A percentile compares a stretch with the other conserved stretches of the same genome.
These are phyloP conservation scores for Apiospora malaysiana DNA, from an alignment of 2,329 filamentous ascomycete genomes.

Conservation along the genomic window DNA sequence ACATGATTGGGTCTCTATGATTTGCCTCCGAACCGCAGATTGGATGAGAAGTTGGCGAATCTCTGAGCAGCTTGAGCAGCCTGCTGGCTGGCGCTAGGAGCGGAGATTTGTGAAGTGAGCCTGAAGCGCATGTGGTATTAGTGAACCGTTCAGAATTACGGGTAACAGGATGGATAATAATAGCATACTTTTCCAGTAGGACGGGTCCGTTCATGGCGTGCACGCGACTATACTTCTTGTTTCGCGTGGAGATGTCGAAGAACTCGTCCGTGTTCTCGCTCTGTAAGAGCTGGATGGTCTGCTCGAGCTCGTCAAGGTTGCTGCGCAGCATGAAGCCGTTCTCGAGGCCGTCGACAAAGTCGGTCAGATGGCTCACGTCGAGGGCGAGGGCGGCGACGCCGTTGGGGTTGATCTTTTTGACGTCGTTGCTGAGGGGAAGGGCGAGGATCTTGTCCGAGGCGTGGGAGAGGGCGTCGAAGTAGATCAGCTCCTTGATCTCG, in stretches of 20 bases:
- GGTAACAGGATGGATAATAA: background rate
- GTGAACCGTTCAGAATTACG: background rate
- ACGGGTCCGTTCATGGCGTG: slow-evolving; percentile 88
- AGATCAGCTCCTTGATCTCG: slow-evolving; percentile 96
- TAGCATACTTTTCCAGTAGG: slow-evolving; percentile 83
- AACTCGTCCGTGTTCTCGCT: slow-evolving; percentile 94
- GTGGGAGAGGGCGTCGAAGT: slow-evolving; percentile 94
- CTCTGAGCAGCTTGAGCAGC: slow-evolving; percentile 58
- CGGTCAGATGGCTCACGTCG: slow-evolving; percentile 82
- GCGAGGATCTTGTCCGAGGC: slow-evolving; percentile 84
- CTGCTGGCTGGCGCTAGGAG: slow-evolving; percentile 50
- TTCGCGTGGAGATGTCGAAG: slow-evolving; percentile 87
- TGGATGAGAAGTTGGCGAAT: slow-evolving; percentile 75
- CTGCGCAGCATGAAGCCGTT: slow-evolving; percentile 85
- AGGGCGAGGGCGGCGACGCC: slow-evolving; percentile 81
- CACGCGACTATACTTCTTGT: slow-evolving; percentile 93
- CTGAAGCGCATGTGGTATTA: slow-evolving; percentile 47
- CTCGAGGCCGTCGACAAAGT: slow-evolving; percentile 86
- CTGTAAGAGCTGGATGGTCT: slow-evolving; percentile 88
- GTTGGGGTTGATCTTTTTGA: slow-evolving; percentile 86
- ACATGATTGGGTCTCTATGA: slow-evolving; percentile 32
- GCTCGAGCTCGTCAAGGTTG: slow-evolving; percentile 90
- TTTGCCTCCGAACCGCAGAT: slow-evolving; percentile 73
- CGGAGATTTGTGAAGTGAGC: slow-evolving; percentile 68
- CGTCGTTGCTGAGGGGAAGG: slow-evolving; percentile 77